Base-by-base conservation (phyloP, 805 yeast species). In the Schwanniomyces pseudopolymorphus region DNA sequence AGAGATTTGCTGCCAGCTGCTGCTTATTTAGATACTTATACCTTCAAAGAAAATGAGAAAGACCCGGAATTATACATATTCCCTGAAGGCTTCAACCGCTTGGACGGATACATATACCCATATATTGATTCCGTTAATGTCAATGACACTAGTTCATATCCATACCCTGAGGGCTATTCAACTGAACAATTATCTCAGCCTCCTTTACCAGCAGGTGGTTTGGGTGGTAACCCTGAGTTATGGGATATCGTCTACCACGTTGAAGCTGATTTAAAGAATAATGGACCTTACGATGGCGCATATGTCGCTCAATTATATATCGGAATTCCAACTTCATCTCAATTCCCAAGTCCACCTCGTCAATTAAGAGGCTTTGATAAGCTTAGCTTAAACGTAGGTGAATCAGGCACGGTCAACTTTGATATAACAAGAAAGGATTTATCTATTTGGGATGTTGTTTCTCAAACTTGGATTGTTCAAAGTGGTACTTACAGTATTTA, bases 181-280 rank as follows among this genome's bases (percentile, higher is more conserved):
- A 26, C 28, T 3, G 28, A 26, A 26, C 28, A 26, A 11, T 26
- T 26, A 11, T 6, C 13, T 10, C 28, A 26, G 10, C 28, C 75
- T 0, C 71, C 74, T 1, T 51, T 71, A 13, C 59, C 69, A 3
- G 76, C 77, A 7, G 86, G 86, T 17, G 80, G 79, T 0, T 51
- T 76, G 17, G 85, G 85, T 0, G 85, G 87, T 1, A 80, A 81
- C 57, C 81, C 81, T 5, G 83, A 79, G 0, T 66, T 81, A 33
- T 82, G 84, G 84, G 79, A 79, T 38, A 64, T 64, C 1, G 61
- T 78, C 39, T 78, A 77, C 53, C 59, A 69, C 41, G 79, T 78
- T 3, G 61, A 63, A 27, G 81, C 75, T 2, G 61, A 56, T 17
- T 71, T 80, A n/a, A 63, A 67, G 37, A 80, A 81, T 51, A 70